Conservation (phyloP, 2,329 filamentous ascomycete genomes). For the Diaporthe citrichinensis region DNA sequence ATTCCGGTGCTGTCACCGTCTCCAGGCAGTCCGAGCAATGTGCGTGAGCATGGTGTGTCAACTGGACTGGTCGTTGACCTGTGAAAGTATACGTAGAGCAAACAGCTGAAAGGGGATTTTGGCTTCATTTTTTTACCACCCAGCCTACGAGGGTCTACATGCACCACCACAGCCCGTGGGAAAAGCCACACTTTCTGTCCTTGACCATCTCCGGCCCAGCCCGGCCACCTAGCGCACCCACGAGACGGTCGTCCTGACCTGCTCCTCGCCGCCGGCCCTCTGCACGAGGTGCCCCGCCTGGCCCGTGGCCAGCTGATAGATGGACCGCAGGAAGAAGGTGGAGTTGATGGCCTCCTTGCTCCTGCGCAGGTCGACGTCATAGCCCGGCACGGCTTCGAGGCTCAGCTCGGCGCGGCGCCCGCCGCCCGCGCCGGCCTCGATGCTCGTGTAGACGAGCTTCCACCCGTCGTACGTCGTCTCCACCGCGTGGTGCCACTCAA, state of each 20-base stretch:
- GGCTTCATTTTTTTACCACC: neutral
- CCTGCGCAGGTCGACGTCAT: constrained; percentile 34
- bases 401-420: constrained; percentile 66
- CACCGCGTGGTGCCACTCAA: constrained; percentile 65
- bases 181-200: neutral
- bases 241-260: constrained; percentile 25
- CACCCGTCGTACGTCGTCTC: constrained; percentile 59
- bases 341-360: constrained; percentile 2
- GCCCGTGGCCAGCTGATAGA: constrained; percentile 40
- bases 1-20: neutral
- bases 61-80: too few relatives aligned
- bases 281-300: constrained; percentile 1
- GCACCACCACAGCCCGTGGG: neutral
- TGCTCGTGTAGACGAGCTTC: constrained; percentile 64
- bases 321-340: constrained; percentile 34
- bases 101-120: neutral
- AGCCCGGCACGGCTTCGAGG: constrained; percentile 54
- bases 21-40: neutral
- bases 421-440: constrained; percentile 66
- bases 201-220: neutral
- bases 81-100: neutral
- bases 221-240: constrained; percentile 31
- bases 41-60: neutral
- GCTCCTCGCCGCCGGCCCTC: neutral
- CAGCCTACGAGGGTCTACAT: neutral